phyloP scores from a whole-genome alignment of 2,329 filamentous ascomycete species.

The Macrophomina tecta region DNA sequence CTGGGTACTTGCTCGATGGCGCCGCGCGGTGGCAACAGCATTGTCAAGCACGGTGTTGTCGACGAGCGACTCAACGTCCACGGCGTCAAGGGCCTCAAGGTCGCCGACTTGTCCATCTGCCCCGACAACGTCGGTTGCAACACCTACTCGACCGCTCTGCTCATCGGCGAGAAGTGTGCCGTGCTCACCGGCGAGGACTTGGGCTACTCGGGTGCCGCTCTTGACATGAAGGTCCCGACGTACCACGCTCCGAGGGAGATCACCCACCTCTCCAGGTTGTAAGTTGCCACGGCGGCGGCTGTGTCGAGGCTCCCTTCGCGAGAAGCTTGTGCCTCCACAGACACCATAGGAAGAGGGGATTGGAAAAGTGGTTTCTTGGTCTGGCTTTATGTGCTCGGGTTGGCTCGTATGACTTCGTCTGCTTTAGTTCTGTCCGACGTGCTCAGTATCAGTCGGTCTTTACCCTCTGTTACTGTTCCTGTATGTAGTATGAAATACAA shows the following conservation, averaged over 20 bases:
- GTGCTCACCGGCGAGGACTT: constrained; percentile 74
- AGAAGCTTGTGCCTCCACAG: not conserved
- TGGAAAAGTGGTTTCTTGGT: constrained; percentile 3
- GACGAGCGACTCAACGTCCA: constrained; percentile 80
- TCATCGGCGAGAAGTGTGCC: constrained; percentile 78
- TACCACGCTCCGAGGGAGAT: constrained; percentile 57
- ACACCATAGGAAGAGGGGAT: not conserved
- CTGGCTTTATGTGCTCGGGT: not conserved
- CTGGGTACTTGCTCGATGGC: constrained; percentile 78
- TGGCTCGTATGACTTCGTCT: not conserved
- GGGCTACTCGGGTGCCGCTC: constrained; percentile 72
- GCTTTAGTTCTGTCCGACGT: not conserved
- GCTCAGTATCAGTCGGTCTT: constrained; percentile 17
- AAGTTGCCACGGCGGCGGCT: constrained; percentile 26
- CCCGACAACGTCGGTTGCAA: constrained; percentile 76
- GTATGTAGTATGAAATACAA: constrained; percentile 10
- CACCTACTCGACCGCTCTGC: constrained; percentile 68
- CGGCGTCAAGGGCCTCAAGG: constrained; percentile 77
- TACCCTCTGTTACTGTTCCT: constrained; percentile 22
- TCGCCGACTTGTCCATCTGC: constrained; percentile 77
- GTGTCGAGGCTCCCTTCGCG: not conserved
- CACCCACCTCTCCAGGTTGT: constrained; percentile 50
- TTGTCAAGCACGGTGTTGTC: constrained; percentile 79
- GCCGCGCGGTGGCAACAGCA: constrained; percentile 75
- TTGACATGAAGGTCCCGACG: constrained; percentile 75